Base-by-base conservation (phyloP, 768 basidiomycete species). In the Aureoboletus auriporus region DNA sequence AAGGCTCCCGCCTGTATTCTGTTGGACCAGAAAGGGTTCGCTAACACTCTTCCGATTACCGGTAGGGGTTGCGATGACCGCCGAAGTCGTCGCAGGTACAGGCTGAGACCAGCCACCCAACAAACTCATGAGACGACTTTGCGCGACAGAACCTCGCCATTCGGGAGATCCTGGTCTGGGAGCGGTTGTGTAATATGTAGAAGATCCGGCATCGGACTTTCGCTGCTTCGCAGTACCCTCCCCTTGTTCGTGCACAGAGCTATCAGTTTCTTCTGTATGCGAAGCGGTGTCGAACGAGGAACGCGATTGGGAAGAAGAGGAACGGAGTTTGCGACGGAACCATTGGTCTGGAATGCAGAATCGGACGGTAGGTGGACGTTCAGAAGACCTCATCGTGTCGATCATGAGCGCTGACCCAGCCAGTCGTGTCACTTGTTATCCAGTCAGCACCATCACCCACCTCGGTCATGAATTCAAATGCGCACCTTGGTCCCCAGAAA, bases 291-390 rank as follows among this genome's bases (percentile, higher is more conserved):
- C 67, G 28, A 82, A 74, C 3, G 80, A 82, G 3, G 79, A 76
- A 30, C 74, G 74, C 0, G 78, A 76, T 20, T 71, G 61, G 12
- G 68, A 66, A 2, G 80, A 79, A 2, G 74, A 58, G 34, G 67
- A 70, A 0, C 79, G 78, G 7, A 82, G 76, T 52, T 77, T 85
- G 16, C 86, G 78, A 48, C 82, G 80, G 65, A 81, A 91, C 89
- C 84, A 91, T 59, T 85, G 83, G 45, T 86, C 86, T 2, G 86
- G 86, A 8, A 92, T 79, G 52, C 83, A 86, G 47, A 90, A 76
- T 26, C 76, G 74, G 59, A 86, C 79, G 8, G 55, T 60, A 8
- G 47, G 49, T 6, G 54, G 43, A 35, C 33, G 17, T 7, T 45
- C 50, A 14, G 28, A 55, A 14, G 58, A 54, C 33, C 2, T 51